phyloP scores from a whole-genome alignment of 371 early-diverging fungal genomes.

The Syncephalastrum racemosum region DNA sequence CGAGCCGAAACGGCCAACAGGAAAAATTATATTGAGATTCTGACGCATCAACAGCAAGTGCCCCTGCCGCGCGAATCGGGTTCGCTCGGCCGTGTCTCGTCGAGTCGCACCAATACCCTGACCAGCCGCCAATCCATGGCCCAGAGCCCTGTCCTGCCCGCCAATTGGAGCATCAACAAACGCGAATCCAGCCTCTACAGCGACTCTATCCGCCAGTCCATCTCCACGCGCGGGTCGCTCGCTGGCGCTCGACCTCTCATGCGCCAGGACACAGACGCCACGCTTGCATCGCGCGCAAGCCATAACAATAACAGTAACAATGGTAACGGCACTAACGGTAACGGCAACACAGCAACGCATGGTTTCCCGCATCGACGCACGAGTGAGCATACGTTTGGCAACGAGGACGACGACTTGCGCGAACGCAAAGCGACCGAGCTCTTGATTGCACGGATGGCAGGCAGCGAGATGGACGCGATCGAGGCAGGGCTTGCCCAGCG shows the following conservation, averaged over 20 bases:
- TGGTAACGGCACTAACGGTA: neutral
- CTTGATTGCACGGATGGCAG: slow-evolving; percentile 6
- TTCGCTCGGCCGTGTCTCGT: no score
- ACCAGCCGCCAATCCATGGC: slow-evolving; percentile 1
- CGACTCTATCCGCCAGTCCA: slow-evolving; percentile 34
- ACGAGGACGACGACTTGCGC: neutral
- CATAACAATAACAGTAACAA: neutral
- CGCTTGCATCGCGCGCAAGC: neutral
- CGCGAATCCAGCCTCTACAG: slow-evolving; percentile 43
- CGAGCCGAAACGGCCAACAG: slow-evolving; percentile 14
- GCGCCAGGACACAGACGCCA: slow-evolving; percentile 15
- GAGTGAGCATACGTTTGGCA: slow-evolving; percentile 5
- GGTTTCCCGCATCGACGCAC: neutral
- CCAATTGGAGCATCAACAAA: slow-evolving; percentile 23
- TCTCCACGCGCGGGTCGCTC: slow-evolving; percentile 17
- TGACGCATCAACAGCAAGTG: slow-evolving; percentile 13
- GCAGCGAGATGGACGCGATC: slow-evolving; percentile 23
- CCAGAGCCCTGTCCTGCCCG: slow-evolving; percentile 28
- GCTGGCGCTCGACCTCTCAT: slow-evolving; percentile 9
- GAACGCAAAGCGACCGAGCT: slow-evolving; percentile 11
- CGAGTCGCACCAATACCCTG: neutral
- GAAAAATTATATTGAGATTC: slow-evolving; percentile 37
- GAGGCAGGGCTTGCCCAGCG: slow-evolving; percentile 35
- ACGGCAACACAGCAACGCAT: neutral
- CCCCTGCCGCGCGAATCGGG: no score